Conservation (phyloP, 2,329 filamentous ascomycete genomes). For the Trichoderma semiorbis region DNA sequence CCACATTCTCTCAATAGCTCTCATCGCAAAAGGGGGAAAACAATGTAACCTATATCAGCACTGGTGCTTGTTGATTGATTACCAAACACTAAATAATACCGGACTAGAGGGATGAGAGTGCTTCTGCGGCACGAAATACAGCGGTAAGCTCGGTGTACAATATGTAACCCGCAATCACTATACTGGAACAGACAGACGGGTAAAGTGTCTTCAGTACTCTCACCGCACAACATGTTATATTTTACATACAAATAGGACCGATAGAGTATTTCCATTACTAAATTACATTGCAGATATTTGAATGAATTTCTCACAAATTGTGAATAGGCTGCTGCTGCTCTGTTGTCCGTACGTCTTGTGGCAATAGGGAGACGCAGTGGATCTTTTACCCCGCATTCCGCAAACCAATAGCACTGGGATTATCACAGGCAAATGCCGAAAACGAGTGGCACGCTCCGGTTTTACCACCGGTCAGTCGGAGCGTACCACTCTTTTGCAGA, state of each 20-base stretch:
- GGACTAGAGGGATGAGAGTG: background rate
- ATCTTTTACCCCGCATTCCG: background rate
- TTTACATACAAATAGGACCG: too few species aligned
- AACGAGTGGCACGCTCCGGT: background rate
- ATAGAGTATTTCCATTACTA: background rate
- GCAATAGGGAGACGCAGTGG: background rate
- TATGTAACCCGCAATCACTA: background rate
- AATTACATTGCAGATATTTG: background rate
- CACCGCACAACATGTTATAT: background rate
- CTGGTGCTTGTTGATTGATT: background rate
- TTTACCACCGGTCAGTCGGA: background rate
- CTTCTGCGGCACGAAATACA: background rate
- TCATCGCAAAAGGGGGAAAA: background rate
- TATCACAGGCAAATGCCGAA: background rate
- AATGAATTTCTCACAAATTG: background rate
- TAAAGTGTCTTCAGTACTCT: background rate
- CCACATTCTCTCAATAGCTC: background rate
- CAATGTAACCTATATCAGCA: background rate
- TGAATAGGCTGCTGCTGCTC: background rate
- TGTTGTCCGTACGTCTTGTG: background rate
- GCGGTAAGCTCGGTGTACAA: background rate
- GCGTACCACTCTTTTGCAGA: background rate
- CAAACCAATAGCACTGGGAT: background rate
- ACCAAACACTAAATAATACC: background rate
- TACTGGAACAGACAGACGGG: background rate